Percentiles rank a stretch among this genome's conserved stretches.
phyloP scores from a whole-genome alignment of 2,329 filamentous ascomycete species.

The Xylaria polymorpha region DNA sequence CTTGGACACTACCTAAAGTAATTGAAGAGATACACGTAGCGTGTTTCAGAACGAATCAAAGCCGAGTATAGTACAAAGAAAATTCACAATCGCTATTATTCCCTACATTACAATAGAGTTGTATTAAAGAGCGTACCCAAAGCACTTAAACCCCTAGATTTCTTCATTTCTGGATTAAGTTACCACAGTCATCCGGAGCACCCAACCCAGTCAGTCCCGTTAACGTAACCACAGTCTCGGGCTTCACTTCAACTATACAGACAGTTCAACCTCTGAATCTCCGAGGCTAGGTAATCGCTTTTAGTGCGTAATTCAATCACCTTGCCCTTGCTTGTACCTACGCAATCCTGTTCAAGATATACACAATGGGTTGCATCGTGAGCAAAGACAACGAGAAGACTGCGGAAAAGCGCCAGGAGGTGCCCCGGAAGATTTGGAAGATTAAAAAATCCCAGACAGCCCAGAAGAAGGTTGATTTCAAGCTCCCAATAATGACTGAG shows the following conservation, averaged over 20 bases:
- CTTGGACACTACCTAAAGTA: neutral
- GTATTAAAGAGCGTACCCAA: neutral
- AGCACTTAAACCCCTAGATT: neutral
- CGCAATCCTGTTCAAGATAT: neutral
- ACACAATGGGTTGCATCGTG: constrained; percentile 24
- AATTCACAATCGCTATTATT: constrained; percentile 13
- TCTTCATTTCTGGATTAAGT: neutral
- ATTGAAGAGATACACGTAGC: neutral
- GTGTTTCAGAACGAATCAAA: neutral
- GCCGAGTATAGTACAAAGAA: neutral
- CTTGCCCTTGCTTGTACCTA: neutral
- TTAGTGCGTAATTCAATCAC: neutral
- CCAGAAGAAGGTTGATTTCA: neutral
- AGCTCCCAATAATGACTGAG: neutral
- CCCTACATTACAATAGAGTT: neutral
- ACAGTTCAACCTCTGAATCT: neutral
- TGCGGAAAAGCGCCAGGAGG: neutral
- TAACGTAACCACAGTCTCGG: neutral
- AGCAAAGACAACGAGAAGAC: constrained; percentile 12
- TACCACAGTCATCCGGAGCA: neutral
- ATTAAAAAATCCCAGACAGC: neutral
- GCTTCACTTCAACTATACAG: neutral
- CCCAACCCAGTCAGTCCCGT: neutral
- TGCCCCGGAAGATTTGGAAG: neutral
- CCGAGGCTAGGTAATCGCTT: neutral